Evolutionary conservation across 768 basidiomycete genomes (phyloP).

Genomic region (Tephrocybe sp.): DNA sequence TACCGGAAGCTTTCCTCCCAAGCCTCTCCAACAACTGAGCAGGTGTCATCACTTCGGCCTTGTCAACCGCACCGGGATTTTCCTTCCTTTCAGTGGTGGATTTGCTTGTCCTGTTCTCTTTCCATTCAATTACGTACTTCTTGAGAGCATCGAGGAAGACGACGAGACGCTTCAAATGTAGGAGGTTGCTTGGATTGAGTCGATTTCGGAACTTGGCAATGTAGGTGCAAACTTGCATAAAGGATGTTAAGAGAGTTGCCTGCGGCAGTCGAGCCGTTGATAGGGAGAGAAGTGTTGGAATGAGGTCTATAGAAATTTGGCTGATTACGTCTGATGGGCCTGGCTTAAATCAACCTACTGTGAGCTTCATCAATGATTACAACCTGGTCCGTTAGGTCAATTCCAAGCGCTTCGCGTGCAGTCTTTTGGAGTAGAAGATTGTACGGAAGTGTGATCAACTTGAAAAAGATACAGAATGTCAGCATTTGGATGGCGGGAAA

Average conservation of each 20-base stretch:
- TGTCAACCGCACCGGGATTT: constrained; percentile 14
- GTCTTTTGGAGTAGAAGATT: constrained; percentile 83
- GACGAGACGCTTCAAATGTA: constrained; percentile 80
- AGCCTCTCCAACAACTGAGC: constrained; percentile 61
- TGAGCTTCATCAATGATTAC: constrained; percentile 97
- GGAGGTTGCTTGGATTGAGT: constrained; percentile 65
- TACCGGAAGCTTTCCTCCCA: constrained; percentile 65
- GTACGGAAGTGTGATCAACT: constrained; percentile 94
- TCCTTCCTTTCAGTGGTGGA: constrained; percentile 11
- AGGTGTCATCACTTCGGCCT: constrained; percentile 65
- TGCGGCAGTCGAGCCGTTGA: constrained; percentile 70
- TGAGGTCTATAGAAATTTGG: constrained; percentile 55
- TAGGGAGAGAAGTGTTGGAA: constrained; percentile 84
- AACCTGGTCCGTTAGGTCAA: constrained; percentile 80
- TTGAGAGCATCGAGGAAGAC: constrained; percentile 69
- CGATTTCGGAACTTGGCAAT: constrained; percentile 74
- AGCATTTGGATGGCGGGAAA: neutral
- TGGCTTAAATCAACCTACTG: constrained; percentile 51
- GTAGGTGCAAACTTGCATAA: constrained; percentile 77
- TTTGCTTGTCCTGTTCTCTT: constrained; percentile 24
- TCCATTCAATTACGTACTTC: constrained; percentile 58
- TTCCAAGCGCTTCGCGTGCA: constrained; percentile 84
- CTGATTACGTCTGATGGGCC: neutral
- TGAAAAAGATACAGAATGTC: neutral
- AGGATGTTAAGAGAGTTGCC: constrained; percentile 53